Percentiles rank a stretch among this genome's conserved stretches.
Evolutionary conservation across 768 basidiomycete species (phyloP).

Genomic region (Termitomyces heimii): DNA sequence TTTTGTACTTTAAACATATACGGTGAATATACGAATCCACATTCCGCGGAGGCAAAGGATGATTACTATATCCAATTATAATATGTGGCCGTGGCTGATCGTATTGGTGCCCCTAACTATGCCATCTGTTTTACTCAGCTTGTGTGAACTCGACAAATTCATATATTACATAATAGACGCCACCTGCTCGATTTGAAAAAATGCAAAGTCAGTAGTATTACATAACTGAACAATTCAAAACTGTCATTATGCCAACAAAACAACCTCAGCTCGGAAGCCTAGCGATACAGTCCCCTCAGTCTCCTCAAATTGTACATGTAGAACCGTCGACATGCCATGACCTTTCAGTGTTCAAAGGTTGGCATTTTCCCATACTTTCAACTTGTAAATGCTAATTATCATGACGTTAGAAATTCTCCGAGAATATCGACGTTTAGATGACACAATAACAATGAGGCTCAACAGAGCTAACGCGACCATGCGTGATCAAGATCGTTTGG

Average conservation of each 20-base stretch:
- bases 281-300: constrained; percentile 58
- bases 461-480: constrained; percentile 75
- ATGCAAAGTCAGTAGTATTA: too few species aligned
- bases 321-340: constrained; percentile 70
- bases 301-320: constrained; percentile 64
- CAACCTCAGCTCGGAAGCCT: constrained; percentile 58
- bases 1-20: background rate
- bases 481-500: constrained; percentile 59
- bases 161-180: background rate
- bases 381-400: constrained; percentile 1
- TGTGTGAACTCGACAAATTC: too few species aligned
- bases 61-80: background rate
- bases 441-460: constrained; percentile 72
- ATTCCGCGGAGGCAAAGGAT: background rate
- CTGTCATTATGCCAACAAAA: constrained; percentile 25
- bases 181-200: background rate
- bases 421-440: constrained; percentile 79
- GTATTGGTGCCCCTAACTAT: too few species aligned
- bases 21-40: background rate
- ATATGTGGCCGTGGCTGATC: background rate
- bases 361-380: background rate
- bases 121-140: too few species aligned
- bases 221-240: background rate
- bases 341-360: constrained; percentile 68
- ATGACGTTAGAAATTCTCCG: constrained; percentile 58